phyloP scores from a whole-genome alignment of 1,284 basidiomycete species.

The Tilletia indica region DNA sequence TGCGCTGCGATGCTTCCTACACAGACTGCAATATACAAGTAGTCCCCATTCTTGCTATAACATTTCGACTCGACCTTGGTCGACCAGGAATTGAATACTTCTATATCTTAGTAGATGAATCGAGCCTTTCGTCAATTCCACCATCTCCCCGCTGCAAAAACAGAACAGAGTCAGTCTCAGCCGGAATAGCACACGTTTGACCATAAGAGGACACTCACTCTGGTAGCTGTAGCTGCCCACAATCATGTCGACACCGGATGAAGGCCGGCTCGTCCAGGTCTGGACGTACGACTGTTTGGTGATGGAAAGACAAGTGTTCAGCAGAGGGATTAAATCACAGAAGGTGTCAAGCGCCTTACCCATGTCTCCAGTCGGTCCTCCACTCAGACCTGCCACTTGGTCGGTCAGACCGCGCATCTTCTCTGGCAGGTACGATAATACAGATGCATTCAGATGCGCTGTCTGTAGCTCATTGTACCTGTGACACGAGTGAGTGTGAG shows the following conservation, averaged over 20 bases:
- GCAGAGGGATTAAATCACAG: not conserved
- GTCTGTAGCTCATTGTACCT: conserved; percentile 40
- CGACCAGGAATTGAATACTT: conserved; percentile 38
- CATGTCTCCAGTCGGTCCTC: conserved; percentile 32
- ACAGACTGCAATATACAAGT: too few relatives aligned
- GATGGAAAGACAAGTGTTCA: not conserved
- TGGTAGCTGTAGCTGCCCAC: conserved; percentile 36
- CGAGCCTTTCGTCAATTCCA: conserved; percentile 33
- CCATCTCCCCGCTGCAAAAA: conserved; percentile 32
- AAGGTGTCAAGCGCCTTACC: conserved; percentile 25
- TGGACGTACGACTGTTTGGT: conserved; percentile 34
- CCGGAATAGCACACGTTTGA: not conserved
- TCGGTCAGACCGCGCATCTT: conserved; percentile 36
- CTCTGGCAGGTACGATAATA: conserved; percentile 44
- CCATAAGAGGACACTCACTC: conserved; percentile 31
- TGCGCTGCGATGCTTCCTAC: not conserved
- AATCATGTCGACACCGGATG: conserved; percentile 44
- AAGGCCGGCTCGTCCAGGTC: conserved; percentile 49
- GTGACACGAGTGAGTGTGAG: not conserved
- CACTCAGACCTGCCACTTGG: not conserved
- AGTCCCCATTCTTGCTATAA: conserved; percentile 23
- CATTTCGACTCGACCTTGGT: conserved; percentile 37
- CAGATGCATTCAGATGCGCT: conserved; percentile 34
- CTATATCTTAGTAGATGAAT: conserved; percentile 50
- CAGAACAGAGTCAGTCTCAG: not conserved